Evolutionary conservation across 352 stramenopile genomes (phyloP).

Genomic region (Phytophthora tubulina): DNA sequence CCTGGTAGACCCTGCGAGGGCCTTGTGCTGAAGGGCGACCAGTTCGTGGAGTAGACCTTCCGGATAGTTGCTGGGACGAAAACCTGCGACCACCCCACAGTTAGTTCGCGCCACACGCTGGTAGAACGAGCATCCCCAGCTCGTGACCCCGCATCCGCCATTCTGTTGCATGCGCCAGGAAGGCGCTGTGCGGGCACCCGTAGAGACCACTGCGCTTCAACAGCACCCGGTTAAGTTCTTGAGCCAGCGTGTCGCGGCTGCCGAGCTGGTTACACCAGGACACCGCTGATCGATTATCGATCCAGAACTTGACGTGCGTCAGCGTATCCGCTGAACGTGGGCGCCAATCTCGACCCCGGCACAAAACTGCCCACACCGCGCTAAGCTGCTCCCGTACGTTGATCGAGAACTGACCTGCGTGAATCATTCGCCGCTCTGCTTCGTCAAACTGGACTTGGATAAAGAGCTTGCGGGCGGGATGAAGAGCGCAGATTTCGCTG

Average conservation of each 20-base stretch:
- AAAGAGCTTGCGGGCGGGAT: background rate
- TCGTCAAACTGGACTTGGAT: background rate
- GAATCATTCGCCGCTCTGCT: background rate
- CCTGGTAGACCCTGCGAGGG: background rate
- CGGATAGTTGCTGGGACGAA: background rate
- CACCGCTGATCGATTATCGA: background rate
- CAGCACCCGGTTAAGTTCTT: background rate
- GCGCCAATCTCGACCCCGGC: background rate
- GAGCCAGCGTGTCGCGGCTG: background rate
- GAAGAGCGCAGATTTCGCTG: background rate
- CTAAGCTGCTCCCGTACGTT: background rate
- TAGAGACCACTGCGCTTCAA: no score
- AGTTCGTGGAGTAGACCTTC: background rate
- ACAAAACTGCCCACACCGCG: background rate
- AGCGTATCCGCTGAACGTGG: background rate
- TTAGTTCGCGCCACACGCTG: no score
- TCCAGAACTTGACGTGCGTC: background rate
- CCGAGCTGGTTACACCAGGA: background rate
- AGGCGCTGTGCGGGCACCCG: no score
- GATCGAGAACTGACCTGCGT: background rate
- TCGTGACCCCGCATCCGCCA: no score
- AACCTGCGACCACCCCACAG: no score
- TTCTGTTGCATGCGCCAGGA: no score
- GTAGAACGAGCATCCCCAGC: no score
- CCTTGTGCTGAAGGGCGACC: background rate